These are phyloP conservation scores for Trichoderma harzianum DNA, from an alignment of 2,329 filamentous ascomycete genomes.

Conservation along the genomic window DNA sequence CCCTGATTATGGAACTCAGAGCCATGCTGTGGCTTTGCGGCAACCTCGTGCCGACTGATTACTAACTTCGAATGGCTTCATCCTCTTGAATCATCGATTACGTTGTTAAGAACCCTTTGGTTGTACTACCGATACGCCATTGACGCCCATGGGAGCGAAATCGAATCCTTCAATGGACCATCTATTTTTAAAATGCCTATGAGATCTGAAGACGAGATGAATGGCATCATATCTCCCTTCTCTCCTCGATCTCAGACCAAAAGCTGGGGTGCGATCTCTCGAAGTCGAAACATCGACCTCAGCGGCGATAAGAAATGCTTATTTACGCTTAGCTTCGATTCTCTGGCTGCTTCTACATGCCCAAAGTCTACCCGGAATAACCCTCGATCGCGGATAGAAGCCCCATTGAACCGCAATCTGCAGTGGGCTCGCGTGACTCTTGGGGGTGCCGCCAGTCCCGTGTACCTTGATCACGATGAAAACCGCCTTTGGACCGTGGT, in stretches of 20 bases:
- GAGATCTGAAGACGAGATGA: not conserved
- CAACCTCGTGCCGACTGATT: not conserved
- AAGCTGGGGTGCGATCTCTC: not conserved
- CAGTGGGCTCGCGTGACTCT: not conserved
- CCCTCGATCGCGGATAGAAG: not conserved
- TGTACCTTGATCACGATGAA: conserved; percentile 3
- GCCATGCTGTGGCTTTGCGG: not conserved
- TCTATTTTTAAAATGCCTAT: not conserved
- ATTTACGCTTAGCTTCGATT: not conserved
- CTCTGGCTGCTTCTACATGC: not conserved
- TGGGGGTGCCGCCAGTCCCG: not conserved
- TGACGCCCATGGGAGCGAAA: not conserved
- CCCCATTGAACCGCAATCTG: not conserved
- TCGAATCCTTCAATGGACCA: not conserved
- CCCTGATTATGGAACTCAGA: not conserved
- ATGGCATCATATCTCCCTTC: not conserved
- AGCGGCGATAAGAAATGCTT: not conserved
- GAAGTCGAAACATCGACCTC: not conserved
- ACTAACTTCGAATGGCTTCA: not conserved
- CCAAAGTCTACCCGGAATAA: not conserved
- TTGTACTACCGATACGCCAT: not conserved
- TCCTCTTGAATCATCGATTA: not conserved
- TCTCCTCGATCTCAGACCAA: not conserved
- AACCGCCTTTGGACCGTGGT: not conserved
- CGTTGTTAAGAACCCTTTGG: not conserved